Base-by-base conservation (phyloP, 2,329 filamentous ascomycete genomes). In the Colletotrichum chrysophilum region DNA sequence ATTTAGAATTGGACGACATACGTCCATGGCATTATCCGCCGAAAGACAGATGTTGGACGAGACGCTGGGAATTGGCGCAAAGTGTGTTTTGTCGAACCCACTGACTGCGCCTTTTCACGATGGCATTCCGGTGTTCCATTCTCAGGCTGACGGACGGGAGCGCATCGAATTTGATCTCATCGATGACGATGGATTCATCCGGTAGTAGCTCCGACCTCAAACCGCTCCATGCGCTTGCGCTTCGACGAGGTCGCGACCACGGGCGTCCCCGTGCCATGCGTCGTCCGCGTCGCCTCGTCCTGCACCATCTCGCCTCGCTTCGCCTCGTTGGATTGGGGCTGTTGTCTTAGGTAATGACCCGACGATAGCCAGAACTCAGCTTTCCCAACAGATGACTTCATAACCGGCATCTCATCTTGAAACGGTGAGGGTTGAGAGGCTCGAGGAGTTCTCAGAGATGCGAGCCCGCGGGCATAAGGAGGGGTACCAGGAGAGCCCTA, bases 131-230 rank as follows among this genome's bases (percentile, higher is more conserved):
- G 66, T 61, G 24, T 56, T 32, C 56, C 55, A 28, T 61, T 34
- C 56, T 48, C 58, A 65, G 48, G 26, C 64, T n/a, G 30, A 32
- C 38, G 56, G 48, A 30, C 24, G 58, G 70, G 16, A 38, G 28
- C 58, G 48, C 32, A 68, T 73, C 48, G 48, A 48, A 7, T 12
- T 74, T 38, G 64, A 73, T 68, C 34, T 58, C 70, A 68, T 76
- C 74, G 74, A 76, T 76, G 62, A 73, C 65, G 64, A 66, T 71
- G 58, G 43, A 74, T 69, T 73, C 65, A 56, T 76, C 74, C 64
- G 70, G 58, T 76, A n/a, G 58, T 60, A 71, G 43, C 48, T 36
- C 48, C 56, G 58, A 55, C 70, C 74, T 74, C 74, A 69, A 43
- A 74, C 64, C 70, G 70, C 70, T 30, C 70, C 43, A 68, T 65